Evolutionary conservation across 495 filamentous ascomycete genomes (phyloP).

Genomic region (Xylaria telfairii): DNA sequence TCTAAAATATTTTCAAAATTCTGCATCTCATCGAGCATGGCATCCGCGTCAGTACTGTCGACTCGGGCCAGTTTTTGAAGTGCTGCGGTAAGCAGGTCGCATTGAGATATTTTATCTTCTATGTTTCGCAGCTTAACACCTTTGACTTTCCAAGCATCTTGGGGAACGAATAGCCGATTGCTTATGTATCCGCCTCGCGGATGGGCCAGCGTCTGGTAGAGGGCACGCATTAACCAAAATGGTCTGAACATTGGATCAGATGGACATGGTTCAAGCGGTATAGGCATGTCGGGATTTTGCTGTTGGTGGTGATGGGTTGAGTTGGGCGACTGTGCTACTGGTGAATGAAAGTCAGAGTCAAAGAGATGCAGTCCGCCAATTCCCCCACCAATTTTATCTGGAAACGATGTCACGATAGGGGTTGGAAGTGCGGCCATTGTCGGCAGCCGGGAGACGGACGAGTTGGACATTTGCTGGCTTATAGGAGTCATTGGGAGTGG

Average conservation of each 20-base stretch:
- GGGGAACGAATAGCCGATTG: conserved; percentile 86
- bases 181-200: conserved; percentile 91
- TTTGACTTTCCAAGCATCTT: conserved; percentile 92
- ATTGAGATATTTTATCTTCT: conserved; percentile 95
- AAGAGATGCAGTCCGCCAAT: conserved; percentile 81
- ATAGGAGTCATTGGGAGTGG: conserved; percentile 76
- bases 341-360: conserved; percentile 80
- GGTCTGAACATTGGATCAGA: conserved; percentile 83
- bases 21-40: conserved; percentile 94
- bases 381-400: conserved; percentile 56
- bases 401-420: conserved; percentile 65
- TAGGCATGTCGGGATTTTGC: conserved; percentile 57
- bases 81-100: conserved; percentile 89
- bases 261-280: conserved; percentile 89
- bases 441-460: conserved; percentile 49
- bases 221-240: conserved; percentile 93
- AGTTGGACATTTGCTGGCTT: conserved; percentile 65
- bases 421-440: conserved; percentile 72
- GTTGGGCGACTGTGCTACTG: conserved; percentile 71
- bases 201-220: conserved; percentile 92
- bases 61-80: conserved; percentile 81
- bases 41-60: conserved; percentile 87
- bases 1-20: conserved; percentile 86
- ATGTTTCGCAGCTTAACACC: conserved; percentile 88
- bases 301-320: conserved; percentile 43